Percentiles rank a stretch among this genome's conserved stretches.
These are phyloP conservation scores for Dendrobium officinale DNA, from an alignment of 106 monocot genomes.

Conservation along the genomic window DNA sequence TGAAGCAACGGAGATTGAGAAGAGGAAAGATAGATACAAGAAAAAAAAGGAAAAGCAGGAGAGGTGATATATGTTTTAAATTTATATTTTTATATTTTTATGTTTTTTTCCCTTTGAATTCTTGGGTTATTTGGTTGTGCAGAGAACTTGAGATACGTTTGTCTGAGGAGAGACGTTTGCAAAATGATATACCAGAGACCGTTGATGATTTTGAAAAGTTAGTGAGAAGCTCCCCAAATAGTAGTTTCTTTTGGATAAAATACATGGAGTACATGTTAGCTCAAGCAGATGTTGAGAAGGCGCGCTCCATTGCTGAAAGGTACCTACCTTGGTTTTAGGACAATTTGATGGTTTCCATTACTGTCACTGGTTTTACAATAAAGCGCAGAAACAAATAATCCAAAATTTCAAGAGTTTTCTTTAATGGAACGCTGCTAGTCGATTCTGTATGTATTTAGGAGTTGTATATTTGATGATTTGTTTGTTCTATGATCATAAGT, in stretches of 20 bases:
- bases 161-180: constrained; percentile 60
- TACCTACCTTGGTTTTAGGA: constrained; percentile 6
- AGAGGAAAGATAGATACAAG: constrained; percentile 30
- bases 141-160: constrained; percentile 78
- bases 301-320: constrained; percentile 91
- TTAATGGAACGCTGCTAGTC: too few species aligned
- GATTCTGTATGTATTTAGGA: not conserved
- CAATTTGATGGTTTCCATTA: not conserved
- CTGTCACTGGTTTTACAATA: not conserved
- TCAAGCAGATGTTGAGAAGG: constrained; percentile 61
- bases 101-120: not conserved
- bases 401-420: too few species aligned
- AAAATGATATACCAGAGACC: constrained; percentile 52
- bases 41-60: constrained; percentile 77
- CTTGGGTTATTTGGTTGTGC: not conserved
- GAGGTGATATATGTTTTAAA: constrained; percentile 31
- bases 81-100: not conserved
- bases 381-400: not conserved
- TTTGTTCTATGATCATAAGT: not conserved
- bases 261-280: constrained; percentile 85
- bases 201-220: constrained; percentile 91
- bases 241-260: constrained; percentile 84
- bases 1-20: constrained; percentile 7
- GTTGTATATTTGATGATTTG: too few species aligned
- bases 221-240: constrained; percentile 80